Conservation (phyloP, 192 early-diverging fungal genomes). For the Diversispora eburnea region DNA sequence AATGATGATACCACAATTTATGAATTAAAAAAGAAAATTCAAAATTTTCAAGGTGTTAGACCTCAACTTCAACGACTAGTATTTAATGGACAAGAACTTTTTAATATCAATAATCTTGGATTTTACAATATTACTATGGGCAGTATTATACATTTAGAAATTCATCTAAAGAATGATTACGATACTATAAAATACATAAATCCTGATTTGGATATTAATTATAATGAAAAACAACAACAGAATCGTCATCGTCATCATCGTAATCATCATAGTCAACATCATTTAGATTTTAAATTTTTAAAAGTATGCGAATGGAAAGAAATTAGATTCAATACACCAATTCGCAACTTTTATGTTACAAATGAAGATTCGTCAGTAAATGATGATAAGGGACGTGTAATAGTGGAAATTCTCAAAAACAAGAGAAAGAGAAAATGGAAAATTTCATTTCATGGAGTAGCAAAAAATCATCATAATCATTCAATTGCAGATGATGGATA, state of each 20-base stretch:
- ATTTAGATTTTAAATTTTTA: too few relatives aligned
- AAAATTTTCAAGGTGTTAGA: background rate
- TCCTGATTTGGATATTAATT: background rate
- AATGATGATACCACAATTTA: background rate
- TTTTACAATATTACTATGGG: background rate
- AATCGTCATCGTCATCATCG: too few relatives aligned
- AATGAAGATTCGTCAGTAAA: too few relatives aligned
- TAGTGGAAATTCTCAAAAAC: background rate
- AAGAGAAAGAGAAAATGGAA: background rate
- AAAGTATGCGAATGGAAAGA: background rate
- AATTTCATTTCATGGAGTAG: background rate
- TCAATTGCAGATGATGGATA: background rate
- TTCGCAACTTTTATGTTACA: too few relatives aligned
- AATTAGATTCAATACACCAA: background rate
- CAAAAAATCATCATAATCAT: background rate
- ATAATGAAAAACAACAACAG: background rate
- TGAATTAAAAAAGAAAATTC: background rate
- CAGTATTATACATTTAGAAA: background rate
- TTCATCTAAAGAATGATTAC: background rate
- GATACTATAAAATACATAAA: background rate
- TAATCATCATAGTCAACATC: background rate
- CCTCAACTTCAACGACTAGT: background rate
- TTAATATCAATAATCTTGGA: background rate
- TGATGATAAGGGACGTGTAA: too few relatives aligned
- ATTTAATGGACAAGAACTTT: conserved; percentile 1